Evolutionary conservation across 441 rosid genomes (phyloP), one percentile per base, ranked within the genome.

Genomic region (Syzygium syzygioides): DNA sequence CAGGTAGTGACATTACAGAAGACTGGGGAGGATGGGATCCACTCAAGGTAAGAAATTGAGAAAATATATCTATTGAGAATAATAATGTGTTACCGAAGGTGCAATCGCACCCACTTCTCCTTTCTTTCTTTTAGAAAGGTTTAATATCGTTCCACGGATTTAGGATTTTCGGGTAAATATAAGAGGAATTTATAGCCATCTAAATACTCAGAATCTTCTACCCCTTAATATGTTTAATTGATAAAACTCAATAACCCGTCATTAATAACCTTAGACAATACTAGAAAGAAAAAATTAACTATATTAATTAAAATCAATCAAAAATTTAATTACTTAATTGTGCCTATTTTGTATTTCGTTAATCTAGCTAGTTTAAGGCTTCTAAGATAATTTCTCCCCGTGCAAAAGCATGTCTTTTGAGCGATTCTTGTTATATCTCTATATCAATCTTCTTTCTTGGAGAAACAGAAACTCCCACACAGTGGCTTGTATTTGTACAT

Each of bases 1-100:
- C 32, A 5, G 0, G 0, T 0, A n/a, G 66, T 28, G n/a, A n/a
- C n/a, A 13, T 60, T 60, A 12, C 9, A 1, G 32, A 60, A 17
- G 18, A 60, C 2, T 60, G 66, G 66, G 57, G 34, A 62, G 68
- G 68, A 62, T 62, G 68, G 68, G 18, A 1, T 14, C 45, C 34
- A n/a, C 68, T 62, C 34, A n/a, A 62, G 34, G 34, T n/a, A 62
- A 62, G 1, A 62, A 1, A 0, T 62, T 28, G 34, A 28, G 2
- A n/a, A 62, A 19, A 14, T 28, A 14, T n/a, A 1, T 62, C 18
- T 3, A 2, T 28, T 62, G 34, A n/a, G 34, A 60, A n/a, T 60
- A 3, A 60, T n/a, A 3, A 28, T 14, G 0, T 60, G 7, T 14
- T 62, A n/a, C 30, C 5, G 26, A 0, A 57, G 45, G 13, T 57